A percentile compares a stretch with the other conserved stretches of the same genome.
Conservation (phyloP, 2,329 filamentous ascomycete genomes). For the Neonectria ditissima region DNA sequence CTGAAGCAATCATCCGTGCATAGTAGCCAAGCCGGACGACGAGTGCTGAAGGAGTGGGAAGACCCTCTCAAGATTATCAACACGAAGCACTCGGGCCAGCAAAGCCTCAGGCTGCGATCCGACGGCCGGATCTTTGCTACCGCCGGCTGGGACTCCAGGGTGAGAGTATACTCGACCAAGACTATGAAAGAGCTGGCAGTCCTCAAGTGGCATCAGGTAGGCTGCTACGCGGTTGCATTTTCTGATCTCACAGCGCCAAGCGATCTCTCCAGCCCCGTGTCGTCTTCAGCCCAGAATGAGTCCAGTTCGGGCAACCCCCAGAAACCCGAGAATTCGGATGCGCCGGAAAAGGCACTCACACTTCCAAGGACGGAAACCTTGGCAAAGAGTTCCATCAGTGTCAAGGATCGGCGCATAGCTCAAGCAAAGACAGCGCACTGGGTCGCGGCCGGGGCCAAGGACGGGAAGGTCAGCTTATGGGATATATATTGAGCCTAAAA, state of each 20-base stretch:
- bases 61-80: constrained; percentile 72
- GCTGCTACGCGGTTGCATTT: constrained; percentile 86
- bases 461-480: constrained; percentile 96
- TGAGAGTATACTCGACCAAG: constrained; percentile 84
- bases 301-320: background rate
- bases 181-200: constrained; percentile 90
- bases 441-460: constrained; percentile 91
- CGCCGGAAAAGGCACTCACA: background rate
- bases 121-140: constrained; percentile 90
- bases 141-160: constrained; percentile 88
- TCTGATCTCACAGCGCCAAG: constrained; percentile 54
- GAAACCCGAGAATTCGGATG: background rate
- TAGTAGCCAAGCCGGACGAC: constrained; percentile 19
- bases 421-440: constrained; percentile 82
- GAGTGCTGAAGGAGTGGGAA: constrained; percentile 48
- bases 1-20: constrained; percentile 23
- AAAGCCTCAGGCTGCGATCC: constrained; percentile 79
- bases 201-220: constrained; percentile 92
- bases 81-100: constrained; percentile 92
- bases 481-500: constrained; percentile 77
- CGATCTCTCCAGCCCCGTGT: constrained; percentile 35
- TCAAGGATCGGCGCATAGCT: constrained; percentile 72
- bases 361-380: constrained; percentile 12
- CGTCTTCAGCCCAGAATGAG: background rate
- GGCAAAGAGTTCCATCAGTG: constrained; percentile 45